Evolutionary conservation across 148 eudicot genomes (phyloP).

Genomic region (Rhododendron kiyosumense): DNA sequence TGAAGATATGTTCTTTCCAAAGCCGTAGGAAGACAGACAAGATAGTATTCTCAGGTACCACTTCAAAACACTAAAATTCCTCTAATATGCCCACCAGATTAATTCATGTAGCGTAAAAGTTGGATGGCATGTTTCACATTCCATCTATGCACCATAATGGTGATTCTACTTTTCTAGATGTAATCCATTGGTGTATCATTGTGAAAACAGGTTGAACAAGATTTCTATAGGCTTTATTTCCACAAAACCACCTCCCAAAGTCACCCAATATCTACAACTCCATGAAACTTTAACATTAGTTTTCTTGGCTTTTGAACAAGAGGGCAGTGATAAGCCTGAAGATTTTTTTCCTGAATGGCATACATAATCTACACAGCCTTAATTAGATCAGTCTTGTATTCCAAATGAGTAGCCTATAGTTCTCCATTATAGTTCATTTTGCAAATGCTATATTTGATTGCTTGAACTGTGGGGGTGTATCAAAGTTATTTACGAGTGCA

Average conservation of each 20-base stretch:
- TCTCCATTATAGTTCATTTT: too few species aligned
- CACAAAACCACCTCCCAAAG: background rate
- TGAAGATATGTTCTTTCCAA: background rate
- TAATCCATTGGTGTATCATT: background rate
- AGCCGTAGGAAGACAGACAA: background rate
- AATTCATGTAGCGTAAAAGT: background rate
- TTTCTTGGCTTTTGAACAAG: too few species aligned
- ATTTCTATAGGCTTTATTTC: background rate
- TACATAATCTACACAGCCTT: background rate
- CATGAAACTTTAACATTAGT: too few species aligned
- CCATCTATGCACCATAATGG: background rate
- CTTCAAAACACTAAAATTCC: background rate
- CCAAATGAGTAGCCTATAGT: background rate
- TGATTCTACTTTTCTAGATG: background rate
- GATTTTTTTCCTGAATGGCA: background rate
- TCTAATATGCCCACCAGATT: background rate
- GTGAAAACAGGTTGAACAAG: background rate
- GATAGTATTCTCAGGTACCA: background rate
- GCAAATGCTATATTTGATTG: too few species aligned
- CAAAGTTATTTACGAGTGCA: too few species aligned
- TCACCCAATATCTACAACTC: too few species aligned
- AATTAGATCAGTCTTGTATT: background rate
- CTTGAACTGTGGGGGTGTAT: too few species aligned
- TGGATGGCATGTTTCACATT: background rate
- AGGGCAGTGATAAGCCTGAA: background rate